Evolutionary conservation across 2,329 filamentous ascomycete species (phyloP), one percentile per base, ranked within the genome.

Genomic region (Onygenales sp.): DNA sequence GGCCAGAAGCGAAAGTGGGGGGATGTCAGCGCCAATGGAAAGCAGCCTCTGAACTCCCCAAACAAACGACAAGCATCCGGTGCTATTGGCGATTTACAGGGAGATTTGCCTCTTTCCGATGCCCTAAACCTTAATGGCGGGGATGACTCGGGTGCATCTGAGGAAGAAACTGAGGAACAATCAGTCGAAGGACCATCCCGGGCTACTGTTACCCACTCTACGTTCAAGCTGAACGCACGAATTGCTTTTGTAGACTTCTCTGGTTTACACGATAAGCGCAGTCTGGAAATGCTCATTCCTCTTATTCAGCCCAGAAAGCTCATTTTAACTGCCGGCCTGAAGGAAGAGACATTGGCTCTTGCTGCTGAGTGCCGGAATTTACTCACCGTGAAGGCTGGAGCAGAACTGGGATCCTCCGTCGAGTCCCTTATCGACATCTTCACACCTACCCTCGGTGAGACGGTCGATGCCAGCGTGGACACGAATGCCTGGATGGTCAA

Each of bases 401-500:
- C 54, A 31, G 55, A 57, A 17, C 32, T 52, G 9, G 47, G 39
- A 9, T 42, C 45, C 17, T 49, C 52, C 5, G 52, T 48, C 11
- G 54, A 58, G 39, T 42, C 51, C 9, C 50, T 17, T 71, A 78
- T 83, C 38, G 84, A 91, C 58, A 88, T 98, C 5, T 92, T 92
- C 66, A 90, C 89, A 0, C 93, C 93, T 1, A 70, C 74, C 8
- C 75, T 88, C n/a, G 90, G 90, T 27, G 75, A 79, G 36, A 75
- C 78, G 11, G 79, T 98, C 43, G 85, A 98, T 68, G 93, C 92
- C 10, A 96, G 91, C 64, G 92, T 97, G 43, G 93, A 98, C 67
- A 97, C 92, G 5, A 96, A 97, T 66, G 91, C 93, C 3, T 98
- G 94, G 93, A 85, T 88, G 27, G 87, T 98, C 56, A 95, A 91